A percentile compares a stretch with the other conserved stretches of the same genome.
Conservation (phyloP, 2,329 filamentous ascomycete genomes). For the Cytospora chrysosperma region DNA sequence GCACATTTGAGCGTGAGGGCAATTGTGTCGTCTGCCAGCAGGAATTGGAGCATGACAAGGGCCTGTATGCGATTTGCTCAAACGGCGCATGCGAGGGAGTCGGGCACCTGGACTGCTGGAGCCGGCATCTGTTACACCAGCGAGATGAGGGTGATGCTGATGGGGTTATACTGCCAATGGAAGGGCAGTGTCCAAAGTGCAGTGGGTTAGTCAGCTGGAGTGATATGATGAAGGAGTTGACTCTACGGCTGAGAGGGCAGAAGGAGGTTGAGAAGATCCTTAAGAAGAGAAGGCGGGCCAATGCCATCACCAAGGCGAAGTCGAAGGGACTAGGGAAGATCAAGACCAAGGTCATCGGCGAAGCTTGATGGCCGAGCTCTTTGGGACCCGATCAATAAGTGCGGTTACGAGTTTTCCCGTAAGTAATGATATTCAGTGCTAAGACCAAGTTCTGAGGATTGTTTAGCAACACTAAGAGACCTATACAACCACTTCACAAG, state of each 20-base stretch:
- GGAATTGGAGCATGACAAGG: conserved; percentile 44
- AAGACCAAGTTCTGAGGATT: not conserved
- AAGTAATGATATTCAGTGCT: not conserved
- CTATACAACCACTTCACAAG: not conserved
- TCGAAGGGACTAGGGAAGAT: conserved; percentile 27
- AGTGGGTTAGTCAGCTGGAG: conserved; percentile 63
- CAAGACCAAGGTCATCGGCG: not conserved
- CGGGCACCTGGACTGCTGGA: conserved; percentile 61
- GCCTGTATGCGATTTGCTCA: conserved; percentile 58
- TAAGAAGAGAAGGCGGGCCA: conserved; percentile 43
- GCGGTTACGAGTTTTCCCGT: not conserved
- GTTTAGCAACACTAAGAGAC: not conserved
- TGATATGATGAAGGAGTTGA: conserved; percentile 80
- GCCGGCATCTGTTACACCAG: conserved; percentile 46
- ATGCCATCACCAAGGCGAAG: conserved; percentile 25
- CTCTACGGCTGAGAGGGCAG: conserved; percentile 66
- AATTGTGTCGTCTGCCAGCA: conserved; percentile 53
- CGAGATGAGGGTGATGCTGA: conserved; percentile 32
- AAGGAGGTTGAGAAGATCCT: conserved; percentile 70
- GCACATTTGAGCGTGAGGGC: conserved; percentile 57
- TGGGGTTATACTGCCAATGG: conserved; percentile 60
- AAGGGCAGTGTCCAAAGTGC: conserved; percentile 72
- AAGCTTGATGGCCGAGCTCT: not conserved
- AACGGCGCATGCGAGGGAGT: conserved; percentile 53
- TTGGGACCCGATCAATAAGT: not conserved